phyloP scores from a whole-genome alignment of 108 stramenopile genomes.

The Nitzschia sp. region DNA sequence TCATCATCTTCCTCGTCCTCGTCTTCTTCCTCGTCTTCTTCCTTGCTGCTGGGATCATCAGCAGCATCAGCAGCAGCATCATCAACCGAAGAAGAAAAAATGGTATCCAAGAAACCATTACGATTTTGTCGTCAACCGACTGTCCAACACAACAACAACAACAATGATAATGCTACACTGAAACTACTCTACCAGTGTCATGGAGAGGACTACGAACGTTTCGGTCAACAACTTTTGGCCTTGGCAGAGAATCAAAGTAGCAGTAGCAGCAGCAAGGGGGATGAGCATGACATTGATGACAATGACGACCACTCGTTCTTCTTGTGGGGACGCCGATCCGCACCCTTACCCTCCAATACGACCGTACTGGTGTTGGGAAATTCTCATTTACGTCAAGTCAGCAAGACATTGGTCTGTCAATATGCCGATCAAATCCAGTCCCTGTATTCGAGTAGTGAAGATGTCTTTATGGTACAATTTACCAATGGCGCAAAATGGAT shows the following conservation, averaged over 20 bases:
- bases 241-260: not conserved
- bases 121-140: not conserved
- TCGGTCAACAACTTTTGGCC: not conserved
- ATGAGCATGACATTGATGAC: too few species aligned
- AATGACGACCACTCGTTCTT: too few species aligned
- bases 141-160: not conserved
- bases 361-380: slow-evolving; percentile 26
- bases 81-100: too few species aligned
- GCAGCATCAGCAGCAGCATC: too few species aligned
- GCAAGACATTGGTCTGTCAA: slow-evolving; percentile 27
- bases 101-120: not conserved
- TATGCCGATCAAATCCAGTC: slow-evolving; percentile 4
- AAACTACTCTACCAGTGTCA: slow-evolving; percentile 19
- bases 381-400: slow-evolving; percentile 34
- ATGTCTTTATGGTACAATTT: slow-evolving; percentile 19
- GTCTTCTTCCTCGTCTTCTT: too few species aligned
- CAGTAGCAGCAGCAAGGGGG: too few species aligned
- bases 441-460: not conserved
- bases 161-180: not conserved
- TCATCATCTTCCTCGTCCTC: too few species aligned
- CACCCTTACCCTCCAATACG: slow-evolving; percentile 2
- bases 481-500: slow-evolving; percentile 25
- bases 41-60: too few species aligned
- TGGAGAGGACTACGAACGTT: slow-evolving; percentile 15
- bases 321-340: slow-evolving; percentile 14